Evolutionary conservation across 257 asterid genomes (phyloP), one percentile per base, ranked within the genome.

Genomic region (Fraxinus cuspidata): DNA sequence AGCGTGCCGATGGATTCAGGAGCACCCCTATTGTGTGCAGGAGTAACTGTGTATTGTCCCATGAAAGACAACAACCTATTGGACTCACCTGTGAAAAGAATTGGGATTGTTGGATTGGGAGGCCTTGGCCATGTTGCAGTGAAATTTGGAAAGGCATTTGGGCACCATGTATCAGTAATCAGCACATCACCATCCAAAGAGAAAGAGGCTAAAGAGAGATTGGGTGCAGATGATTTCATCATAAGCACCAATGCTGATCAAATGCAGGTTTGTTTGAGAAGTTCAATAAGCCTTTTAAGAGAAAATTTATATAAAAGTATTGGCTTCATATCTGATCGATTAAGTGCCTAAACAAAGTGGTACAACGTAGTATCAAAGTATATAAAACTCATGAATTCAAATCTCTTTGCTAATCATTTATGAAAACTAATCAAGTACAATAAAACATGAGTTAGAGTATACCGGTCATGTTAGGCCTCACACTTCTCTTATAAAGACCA

Each of bases 151-250:
- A 94, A 90, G 89, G 92, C 96, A 1, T 92, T 94, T 47, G 93
- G 89, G 16, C 98, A 93, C 80, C 94, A 90, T 78, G 97, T 92
- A 0, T 86, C 96, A 11, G 79, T 94, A 5, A 92, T 94, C 27
- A 94, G 98, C 88, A 94, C 98, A 4, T 94, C 98, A 16, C 87
- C 94, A 2, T 88, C 94, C 13, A 94, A 94, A 73, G 94, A 92
- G 84, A 83, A 88, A 53, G 97, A 92, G 71, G 98, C 96, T 3
- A 84, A 66, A 77, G 81, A 88, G n/a, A 78, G 80, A 21, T 71
- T 94, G 84, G 97, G 97, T 0, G 96, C 88, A 0, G 96, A 94
- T 79, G 98, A 92, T 73, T 94, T 94, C 88, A 80, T 94, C 6
- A 42, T 92, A 66, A 90, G 98, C 85, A 86, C 93, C 40, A 51